phyloP scores from a whole-genome alignment of 2,329 filamentous ascomycete species.

The Alternaria arborescens region DNA sequence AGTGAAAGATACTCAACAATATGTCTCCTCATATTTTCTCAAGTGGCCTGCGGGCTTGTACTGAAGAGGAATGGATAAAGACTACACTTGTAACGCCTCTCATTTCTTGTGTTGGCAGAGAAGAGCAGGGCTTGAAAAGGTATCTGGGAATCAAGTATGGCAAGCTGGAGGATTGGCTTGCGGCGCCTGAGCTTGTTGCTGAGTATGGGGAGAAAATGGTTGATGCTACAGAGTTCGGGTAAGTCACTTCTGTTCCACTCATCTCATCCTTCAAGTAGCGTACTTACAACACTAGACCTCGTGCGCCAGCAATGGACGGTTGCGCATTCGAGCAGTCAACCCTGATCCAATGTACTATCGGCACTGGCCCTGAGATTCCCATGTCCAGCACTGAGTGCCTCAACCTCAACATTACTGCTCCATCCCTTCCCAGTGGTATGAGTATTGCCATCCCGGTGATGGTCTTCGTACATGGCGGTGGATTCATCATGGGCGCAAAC shows the following conservation, averaged over 20 bases:
- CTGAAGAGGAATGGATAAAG: neutral
- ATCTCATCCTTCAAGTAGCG: neutral
- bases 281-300: slow-evolving; percentile 18
- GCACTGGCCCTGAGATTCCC: slow-evolving; percentile 22
- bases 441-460: slow-evolving; percentile 57
- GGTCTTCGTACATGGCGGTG: slow-evolving; percentile 63
- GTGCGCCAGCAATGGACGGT: slow-evolving; percentile 26
- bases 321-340: slow-evolving; percentile 28
- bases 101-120: slow-evolving; percentile 22
- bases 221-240: slow-evolving; percentile 46
- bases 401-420: slow-evolving; percentile 61
- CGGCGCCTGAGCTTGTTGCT: slow-evolving; percentile 34
- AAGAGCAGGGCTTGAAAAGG: slow-evolving; percentile 28
- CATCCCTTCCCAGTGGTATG: slow-evolving; percentile 24
- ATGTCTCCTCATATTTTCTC: neutral
- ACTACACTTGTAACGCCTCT: slow-evolving; percentile 14
- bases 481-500: slow-evolving; percentile 56
- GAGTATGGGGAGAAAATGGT: slow-evolving; percentile 26
- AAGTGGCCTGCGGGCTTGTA: neutral
- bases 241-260: slow-evolving; percentile 7
- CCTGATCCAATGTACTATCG: slow-evolving; percentile 34
- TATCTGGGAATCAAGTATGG: slow-evolving; percentile 50
- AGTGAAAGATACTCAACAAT: neutral
- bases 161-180: slow-evolving; percentile 41
- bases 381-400: slow-evolving; percentile 60